Percentiles rank a stretch among this genome's conserved stretches.
These are phyloP conservation scores for Nakaseomyces uthaithaninus DNA, from an alignment of 1,139 yeast species.

Conservation along the genomic window DNA sequence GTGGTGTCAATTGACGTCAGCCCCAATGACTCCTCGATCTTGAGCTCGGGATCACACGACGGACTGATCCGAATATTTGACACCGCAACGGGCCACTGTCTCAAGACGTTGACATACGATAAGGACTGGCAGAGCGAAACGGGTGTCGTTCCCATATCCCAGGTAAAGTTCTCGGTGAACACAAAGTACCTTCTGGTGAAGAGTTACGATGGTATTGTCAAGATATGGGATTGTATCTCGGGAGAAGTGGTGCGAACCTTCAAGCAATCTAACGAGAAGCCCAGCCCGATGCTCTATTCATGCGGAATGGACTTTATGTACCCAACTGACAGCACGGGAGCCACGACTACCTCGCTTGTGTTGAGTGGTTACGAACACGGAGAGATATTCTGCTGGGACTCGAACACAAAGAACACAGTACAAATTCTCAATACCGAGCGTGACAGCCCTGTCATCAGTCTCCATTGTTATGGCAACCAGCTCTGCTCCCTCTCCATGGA, in stretches of 20 bases:
- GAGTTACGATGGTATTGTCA: conserved; percentile 68
- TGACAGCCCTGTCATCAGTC: conserved; percentile 40
- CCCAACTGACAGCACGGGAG: conserved; percentile 14
- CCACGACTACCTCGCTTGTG: conserved; percentile 35
- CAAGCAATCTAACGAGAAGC: conserved; percentile 21
- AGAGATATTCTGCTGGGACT: conserved; percentile 62
- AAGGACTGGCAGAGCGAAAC: conserved; percentile 48
- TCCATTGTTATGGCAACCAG: conserved; percentile 37
- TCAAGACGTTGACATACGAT: conserved; percentile 74
- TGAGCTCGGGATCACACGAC: conserved; percentile 84
- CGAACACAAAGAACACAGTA: conserved; percentile 54
- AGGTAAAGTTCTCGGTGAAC: conserved; percentile 71
- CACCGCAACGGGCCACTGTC: conserved; percentile 80
- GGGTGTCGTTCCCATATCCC: conserved; percentile 68
- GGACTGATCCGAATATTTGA: conserved; percentile 85
- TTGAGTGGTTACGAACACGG: conserved; percentile 59
- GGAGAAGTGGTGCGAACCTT: conserved; percentile 74
- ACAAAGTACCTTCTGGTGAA: conserved; percentile 73
- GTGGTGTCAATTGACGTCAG: conserved; percentile 62
- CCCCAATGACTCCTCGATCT: conserved; percentile 70
- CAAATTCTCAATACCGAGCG: conserved; percentile 31
- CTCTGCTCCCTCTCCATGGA: conserved; percentile 41
- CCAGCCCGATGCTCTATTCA: conserved; percentile 20
- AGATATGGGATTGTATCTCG: conserved; percentile 77
- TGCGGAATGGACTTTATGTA: conserved; percentile 45